Evolutionary conservation across 768 basidiomycete genomes (phyloP).

Genomic region (Leccinum disarticulatum): DNA sequence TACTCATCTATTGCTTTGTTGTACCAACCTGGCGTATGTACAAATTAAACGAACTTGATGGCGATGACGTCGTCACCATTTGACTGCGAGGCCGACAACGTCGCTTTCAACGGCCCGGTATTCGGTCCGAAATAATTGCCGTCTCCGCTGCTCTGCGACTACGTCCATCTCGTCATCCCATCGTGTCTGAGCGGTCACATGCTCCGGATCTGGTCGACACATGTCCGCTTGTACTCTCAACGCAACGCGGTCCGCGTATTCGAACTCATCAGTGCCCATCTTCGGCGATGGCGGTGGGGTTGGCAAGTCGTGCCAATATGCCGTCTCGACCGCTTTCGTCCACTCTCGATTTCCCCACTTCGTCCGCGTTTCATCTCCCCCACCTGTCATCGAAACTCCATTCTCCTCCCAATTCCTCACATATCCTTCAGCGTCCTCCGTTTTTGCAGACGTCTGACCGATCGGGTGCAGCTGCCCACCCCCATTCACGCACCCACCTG

Average conservation of each 20-base stretch:
- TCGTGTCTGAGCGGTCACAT: conserved; percentile 27
- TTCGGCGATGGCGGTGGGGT: conserved; percentile 48
- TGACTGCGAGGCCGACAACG: conserved; percentile 71
- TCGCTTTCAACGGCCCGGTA: conserved; percentile 88
- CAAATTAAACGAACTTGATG: conserved; percentile 1
- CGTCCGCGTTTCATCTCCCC: conserved; percentile 21
- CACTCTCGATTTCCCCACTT: conserved; percentile 85
- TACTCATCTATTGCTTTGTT: conserved; percentile 21
- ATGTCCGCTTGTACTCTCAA: conserved; percentile 41
- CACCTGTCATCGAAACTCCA: conserved; percentile 40
- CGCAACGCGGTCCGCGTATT: conserved; percentile 38
- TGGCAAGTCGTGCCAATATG: conserved; percentile 68
- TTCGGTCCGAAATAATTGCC: conserved; percentile 65
- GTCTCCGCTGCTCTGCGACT: conserved; percentile 43
- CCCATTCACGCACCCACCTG: conserved; percentile 95
- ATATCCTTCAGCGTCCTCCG: conserved; percentile 66
- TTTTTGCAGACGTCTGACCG: conserved; percentile 21
- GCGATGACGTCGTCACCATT: conserved; percentile 50
- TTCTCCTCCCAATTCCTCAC: conserved; percentile 58
- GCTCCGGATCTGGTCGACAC: conserved; percentile 35
- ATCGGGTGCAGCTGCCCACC: conserved; percentile 69
- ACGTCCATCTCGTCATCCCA: conserved; percentile 43
- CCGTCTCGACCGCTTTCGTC: conserved; percentile 76
- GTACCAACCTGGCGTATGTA: conserved; percentile 22
- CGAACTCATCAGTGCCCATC: conserved; percentile 9